Base-by-base conservation (phyloP, 257 asterid species). In the Paulownia fortunei region DNA sequence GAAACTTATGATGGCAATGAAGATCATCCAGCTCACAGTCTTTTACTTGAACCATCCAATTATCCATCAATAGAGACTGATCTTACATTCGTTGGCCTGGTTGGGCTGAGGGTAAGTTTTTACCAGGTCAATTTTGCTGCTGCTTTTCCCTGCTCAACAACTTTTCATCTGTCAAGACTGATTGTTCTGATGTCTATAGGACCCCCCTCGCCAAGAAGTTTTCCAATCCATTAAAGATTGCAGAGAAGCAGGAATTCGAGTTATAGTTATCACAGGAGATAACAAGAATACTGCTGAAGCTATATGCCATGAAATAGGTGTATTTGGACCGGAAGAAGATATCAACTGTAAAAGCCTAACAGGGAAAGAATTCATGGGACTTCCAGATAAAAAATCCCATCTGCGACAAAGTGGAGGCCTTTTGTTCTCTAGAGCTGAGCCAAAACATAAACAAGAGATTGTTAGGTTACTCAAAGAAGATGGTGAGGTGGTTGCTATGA, bases 401-500 rank as follows among this genome's bases (percentile, higher is more conserved):
- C 69, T 89, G 63, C 82, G 84, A 76, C 92, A 86, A 79, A 76
- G 47, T 49, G 94, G 89, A 63, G 94, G 92, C 56, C 87, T 89
- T 79, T 80, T 89, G 61, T 88, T 88, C 80, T 88, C 92, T 8
- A 86, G 94, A 84, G 92, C 94, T 52, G 92, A 89, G 73, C 92
- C 94, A 54, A 88, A 86, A 77, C 94, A 89, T 76, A 89, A 89
- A 67, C 94, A 84, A 82, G 92, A 89, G 51, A 89, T 89, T 23
- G 92, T 89, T 80, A 88, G 87, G 85, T 77, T 88, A 76, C 91
- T 89, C 23, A 88, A 89, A 82, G 89, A 86, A 67, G 87, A 41
- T 5, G 92, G 92, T 44, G 92, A 89, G 78, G 94, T 89, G 42
- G 94, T 89, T 56, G 94, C 94, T 32, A 89, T 89, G 94, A 89